Base-by-base conservation (phyloP, 257 asterid species). In the Thymus mandschuricus region DNA sequence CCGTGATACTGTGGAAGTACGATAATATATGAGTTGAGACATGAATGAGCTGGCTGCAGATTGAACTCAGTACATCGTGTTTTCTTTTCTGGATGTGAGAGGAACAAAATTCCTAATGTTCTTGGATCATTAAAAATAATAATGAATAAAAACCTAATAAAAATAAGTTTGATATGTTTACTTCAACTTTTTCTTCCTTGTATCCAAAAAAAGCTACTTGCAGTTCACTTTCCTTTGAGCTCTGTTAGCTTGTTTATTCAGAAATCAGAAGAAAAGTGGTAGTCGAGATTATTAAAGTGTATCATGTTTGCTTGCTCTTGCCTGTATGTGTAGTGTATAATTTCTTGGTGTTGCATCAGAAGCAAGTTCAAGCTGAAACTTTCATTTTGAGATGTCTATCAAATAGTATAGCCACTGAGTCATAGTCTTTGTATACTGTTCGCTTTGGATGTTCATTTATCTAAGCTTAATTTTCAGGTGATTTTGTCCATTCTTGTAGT, bases 401-500 rank as follows among this genome's bases (percentile, higher is more conserved):
- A 28, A 40, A 67, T 27, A 27, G 59, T 50, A 8, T 50, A n/a
- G 31, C n/a, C 35, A 12, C 35, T 48, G 35, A 62, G 8, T 43
- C 30, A 2, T 15, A 46, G 46, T 55, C 44, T 43, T 80, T 67
- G 63, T 46, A 49, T 13, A 31, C 57, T 6, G 0, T 34, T 68
- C 46, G 40, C 52, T 58, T 30, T 48, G n/a, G 58, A 72, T 59
- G 38, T 70, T 79, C 72, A 76, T 50, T 48, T 64, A 21, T 64
- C 10, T 27, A 12, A 8, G 13, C 58, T 40, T 54, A 50, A 52
- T 73, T 76, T 66, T 83, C 93, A 92, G 99, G 94, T 92, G 84
- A 78, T 88, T 68, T 68, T 88, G 71, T 83, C 98, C 40, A 28
- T 84, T 80, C 89, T 95, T 67, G 95, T 82, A 21, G 83, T 88